These are phyloP conservation scores for Leccinum huronense DNA, from an alignment of 1,284 basidiomycete genomes.

Conservation along the genomic window DNA sequence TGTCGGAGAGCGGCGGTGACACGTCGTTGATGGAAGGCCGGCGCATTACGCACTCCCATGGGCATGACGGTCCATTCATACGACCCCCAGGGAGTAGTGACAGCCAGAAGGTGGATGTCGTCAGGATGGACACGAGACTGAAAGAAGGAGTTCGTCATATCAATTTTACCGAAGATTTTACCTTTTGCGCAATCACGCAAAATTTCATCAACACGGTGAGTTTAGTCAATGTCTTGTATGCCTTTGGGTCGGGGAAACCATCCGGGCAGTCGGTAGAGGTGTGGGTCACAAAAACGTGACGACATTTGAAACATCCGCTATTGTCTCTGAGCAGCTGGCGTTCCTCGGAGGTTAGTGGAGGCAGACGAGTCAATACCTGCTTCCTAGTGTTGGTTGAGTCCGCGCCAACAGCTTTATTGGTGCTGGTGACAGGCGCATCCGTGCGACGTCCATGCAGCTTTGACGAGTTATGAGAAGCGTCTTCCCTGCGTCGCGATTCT, in stretches of 20 bases:
- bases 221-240: conserved; percentile 2
- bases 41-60: neutral
- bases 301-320: neutral
- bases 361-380: neutral
- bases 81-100: conserved; percentile 23
- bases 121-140: conserved; percentile 37
- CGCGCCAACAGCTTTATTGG: neutral
- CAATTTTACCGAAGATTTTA: neutral
- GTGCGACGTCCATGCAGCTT: neutral
- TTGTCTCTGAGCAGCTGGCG: neutral
- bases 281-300: conserved; percentile 6
- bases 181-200: neutral
- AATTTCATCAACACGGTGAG: neutral
- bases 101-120: conserved; percentile 19
- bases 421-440: too few species aligned
- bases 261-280: conserved; percentile 3
- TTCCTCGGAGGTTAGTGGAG: neutral
- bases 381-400: neutral
- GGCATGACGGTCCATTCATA: neutral
- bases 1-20: neutral
- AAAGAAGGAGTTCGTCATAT: conserved; percentile 29
- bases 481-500: neutral
- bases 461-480: neutral
- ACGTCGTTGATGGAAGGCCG: neutral
- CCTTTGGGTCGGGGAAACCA: conserved; percentile 13